phyloP scores from a whole-genome alignment of 2,329 filamentous ascomycete genomes.

The Hymenoscyphus occultus region DNA sequence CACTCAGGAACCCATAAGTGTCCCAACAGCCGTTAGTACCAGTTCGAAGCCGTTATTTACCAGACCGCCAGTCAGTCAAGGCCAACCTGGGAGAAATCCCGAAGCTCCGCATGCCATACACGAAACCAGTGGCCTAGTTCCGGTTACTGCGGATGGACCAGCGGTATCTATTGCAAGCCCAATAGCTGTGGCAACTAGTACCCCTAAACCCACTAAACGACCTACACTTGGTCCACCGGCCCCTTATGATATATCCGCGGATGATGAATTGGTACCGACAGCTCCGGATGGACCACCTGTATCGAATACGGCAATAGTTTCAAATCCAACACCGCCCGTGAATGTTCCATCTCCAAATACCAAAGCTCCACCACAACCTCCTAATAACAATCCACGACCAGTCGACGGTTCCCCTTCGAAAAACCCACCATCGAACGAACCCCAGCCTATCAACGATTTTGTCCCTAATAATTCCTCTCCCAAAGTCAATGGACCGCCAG shows the following conservation, averaged over 20 bases:
- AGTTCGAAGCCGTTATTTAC: too few species aligned
- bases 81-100: background rate
- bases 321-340: background rate
- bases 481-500: too few species aligned
- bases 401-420: background rate
- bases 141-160: background rate
- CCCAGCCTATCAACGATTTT: too few species aligned
- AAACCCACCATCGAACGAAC: background rate
- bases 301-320: background rate
- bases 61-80: background rate
- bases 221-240: too few species aligned
- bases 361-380: too few species aligned
- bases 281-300: background rate
- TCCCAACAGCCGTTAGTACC: too few species aligned
- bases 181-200: background rate
- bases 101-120: background rate
- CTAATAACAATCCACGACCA: background rate
- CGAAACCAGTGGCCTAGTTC: background rate
- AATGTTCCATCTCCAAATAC: background rate
- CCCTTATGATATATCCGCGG: too few species aligned
- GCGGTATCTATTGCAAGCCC: background rate
- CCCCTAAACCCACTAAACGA: too few species aligned
- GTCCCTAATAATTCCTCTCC: too few species aligned
- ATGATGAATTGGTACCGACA: too few species aligned
- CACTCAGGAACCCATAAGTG: background rate